These are phyloP conservation scores for Solanum dulcamara DNA, from an alignment of 257 asterid species.

Conservation along the genomic window DNA sequence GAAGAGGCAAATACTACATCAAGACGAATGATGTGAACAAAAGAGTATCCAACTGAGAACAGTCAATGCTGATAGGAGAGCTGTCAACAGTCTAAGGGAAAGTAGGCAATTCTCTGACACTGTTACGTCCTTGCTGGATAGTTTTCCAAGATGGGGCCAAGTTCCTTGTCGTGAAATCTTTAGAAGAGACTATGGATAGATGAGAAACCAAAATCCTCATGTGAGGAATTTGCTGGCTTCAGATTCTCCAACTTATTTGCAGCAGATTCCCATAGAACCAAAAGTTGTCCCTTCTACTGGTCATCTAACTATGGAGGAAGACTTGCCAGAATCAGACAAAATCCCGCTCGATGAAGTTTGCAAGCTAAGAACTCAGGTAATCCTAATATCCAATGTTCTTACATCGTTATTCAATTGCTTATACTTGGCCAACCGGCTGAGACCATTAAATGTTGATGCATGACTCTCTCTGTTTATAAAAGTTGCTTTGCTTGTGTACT, in stretches of 20 bases:
- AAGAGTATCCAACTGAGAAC: slow-evolving; percentile 8
- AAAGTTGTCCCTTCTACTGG: neutral
- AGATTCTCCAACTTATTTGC: slow-evolving; percentile 7
- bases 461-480: neutral
- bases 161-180: slow-evolving; percentile 31
- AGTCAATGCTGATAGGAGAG: slow-evolving; percentile 1
- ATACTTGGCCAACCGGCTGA: neutral
- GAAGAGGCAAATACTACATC: slow-evolving; percentile 12
- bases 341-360: slow-evolving; percentile 20
- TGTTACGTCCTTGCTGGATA: slow-evolving; percentile 3
- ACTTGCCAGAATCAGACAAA: slow-evolving; percentile 9
- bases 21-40: slow-evolving; percentile 14
- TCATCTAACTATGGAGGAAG: slow-evolving; percentile 3
- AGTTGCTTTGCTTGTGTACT: neutral
- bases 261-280: neutral
- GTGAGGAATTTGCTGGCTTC: slow-evolving; percentile 4
- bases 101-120: slow-evolving; percentile 4
- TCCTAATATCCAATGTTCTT: neutral
- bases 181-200: neutral
- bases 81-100: neutral
- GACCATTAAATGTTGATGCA: neutral
- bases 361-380: slow-evolving; percentile 28
- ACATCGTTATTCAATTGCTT: neutral
- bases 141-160: slow-evolving; percentile 34
- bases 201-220: neutral